Conservation (phyloP, 1,284 basidiomycete genomes). For the Ustilago curta region DNA sequence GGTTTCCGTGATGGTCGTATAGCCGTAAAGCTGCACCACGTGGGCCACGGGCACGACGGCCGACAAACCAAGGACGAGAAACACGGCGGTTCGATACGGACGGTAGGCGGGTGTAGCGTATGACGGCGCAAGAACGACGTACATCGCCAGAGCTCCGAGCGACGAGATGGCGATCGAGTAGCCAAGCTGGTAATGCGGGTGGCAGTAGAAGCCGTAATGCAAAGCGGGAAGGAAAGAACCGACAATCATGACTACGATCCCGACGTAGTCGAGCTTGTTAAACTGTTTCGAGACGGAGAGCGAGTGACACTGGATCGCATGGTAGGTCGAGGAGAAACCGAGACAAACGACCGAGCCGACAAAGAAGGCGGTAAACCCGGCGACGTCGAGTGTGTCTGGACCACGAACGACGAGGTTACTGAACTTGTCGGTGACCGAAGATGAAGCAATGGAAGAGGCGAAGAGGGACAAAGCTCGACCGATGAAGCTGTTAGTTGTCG, state of each 20-base stretch:
- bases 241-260: constrained; percentile 75
- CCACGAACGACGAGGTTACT: constrained; percentile 46
- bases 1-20: constrained; percentile 52
- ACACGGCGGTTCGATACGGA: constrained; percentile 81
- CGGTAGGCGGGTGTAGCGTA: constrained; percentile 82
- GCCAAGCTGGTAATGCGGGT: constrained; percentile 50
- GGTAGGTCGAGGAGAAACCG: constrained; percentile 80
- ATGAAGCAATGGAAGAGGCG: constrained; percentile 4
- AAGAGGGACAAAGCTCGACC: constrained; percentile 10
- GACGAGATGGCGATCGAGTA: constrained; percentile 72
- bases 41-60: constrained; percentile 81
- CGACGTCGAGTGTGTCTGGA: constrained; percentile 76
- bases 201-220: constrained; percentile 67
- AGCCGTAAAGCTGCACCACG: constrained; percentile 72
- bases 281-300: constrained; percentile 72
- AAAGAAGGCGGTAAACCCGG: constrained; percentile 78
- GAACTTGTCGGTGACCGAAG: constrained; percentile 4
- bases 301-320: constrained; percentile 82
- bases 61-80: constrained; percentile 82
- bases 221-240: constrained; percentile 78
- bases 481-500: constrained; percentile 5
- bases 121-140: constrained; percentile 82
- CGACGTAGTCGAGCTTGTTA: constrained; percentile 67
- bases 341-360: constrained; percentile 81
- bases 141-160: constrained; percentile 77